These are phyloP conservation scores for Phaffomyces opuntiae DNA, from an alignment of 805 yeast genomes.

Conservation along the genomic window DNA sequence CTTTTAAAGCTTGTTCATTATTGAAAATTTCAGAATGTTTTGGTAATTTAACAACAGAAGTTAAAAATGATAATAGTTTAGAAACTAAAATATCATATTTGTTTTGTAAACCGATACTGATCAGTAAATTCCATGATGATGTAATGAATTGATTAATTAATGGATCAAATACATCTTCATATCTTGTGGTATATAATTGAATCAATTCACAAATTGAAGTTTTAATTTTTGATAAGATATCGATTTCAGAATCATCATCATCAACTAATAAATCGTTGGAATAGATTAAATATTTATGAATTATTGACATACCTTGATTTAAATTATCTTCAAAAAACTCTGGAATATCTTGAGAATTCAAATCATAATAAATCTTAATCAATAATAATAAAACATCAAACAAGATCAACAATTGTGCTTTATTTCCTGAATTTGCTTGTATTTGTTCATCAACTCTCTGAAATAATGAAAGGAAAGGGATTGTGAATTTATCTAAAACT, in stretches of 20 bases:
- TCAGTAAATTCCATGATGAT: constrained; percentile 72
- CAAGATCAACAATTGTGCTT: constrained; percentile 44
- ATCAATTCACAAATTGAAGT: constrained; percentile 80
- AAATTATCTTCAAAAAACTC: constrained; percentile 95
- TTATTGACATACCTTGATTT: constrained; percentile 64
- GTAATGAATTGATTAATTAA: constrained; percentile 73
- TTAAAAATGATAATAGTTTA: constrained; percentile 71
- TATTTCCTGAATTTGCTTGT: constrained; percentile 36
- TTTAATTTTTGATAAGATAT: constrained; percentile 63
- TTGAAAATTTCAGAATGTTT: constrained; percentile 61
- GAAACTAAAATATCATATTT: constrained; percentile 83
- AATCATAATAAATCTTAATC: constrained; percentile 80
- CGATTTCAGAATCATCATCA: constrained; percentile 62
- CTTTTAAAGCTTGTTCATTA: constrained; percentile 56
- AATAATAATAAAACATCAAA: constrained; percentile 68
- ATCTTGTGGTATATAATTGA: constrained; percentile 80
- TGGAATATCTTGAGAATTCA: constrained; percentile 97
- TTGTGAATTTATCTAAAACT: constrained; percentile 77
- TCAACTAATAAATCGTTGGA: constrained; percentile 46
- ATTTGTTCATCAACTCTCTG: constrained; percentile 62
- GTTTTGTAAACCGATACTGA: constrained; percentile 56
- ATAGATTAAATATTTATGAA: constrained; percentile 74
- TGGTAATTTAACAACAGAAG: constrained; percentile 70
- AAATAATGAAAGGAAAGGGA: constrained; percentile 70
- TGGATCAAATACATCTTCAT: constrained; percentile 85